Conservation (phyloP, 2,329 filamentous ascomycete species). For the Beauveria scarabaeidicola region DNA sequence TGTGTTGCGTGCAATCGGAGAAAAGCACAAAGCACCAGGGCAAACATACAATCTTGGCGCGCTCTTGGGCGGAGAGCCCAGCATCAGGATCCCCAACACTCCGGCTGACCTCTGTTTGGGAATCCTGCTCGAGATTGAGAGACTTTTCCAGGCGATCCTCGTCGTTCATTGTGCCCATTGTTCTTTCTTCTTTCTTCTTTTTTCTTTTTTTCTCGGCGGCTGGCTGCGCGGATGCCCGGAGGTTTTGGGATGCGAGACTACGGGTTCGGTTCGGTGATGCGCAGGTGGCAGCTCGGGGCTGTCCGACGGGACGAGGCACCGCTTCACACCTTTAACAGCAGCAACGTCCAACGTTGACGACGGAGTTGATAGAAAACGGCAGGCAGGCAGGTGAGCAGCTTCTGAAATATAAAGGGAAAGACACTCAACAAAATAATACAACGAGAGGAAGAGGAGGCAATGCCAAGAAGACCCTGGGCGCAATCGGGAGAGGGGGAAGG, state of each 20-base stretch:
- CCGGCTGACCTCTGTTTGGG: constrained; percentile 21
- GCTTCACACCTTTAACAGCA: neutral
- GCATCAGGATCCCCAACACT: constrained; percentile 43
- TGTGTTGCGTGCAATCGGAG: neutral
- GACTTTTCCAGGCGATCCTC: constrained; percentile 19
- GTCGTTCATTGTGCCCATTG: constrained; percentile 23
- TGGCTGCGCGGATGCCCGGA: neutral
- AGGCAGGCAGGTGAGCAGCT: too few relatives aligned
- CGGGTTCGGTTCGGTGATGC: neutral
- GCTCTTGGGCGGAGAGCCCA: constrained; percentile 55
- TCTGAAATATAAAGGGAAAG: too few relatives aligned
- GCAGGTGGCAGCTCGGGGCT: neutral
- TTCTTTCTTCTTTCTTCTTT: neutral
- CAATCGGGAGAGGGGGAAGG: neutral
- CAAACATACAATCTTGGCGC: constrained; percentile 46
- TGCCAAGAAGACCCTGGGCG: neutral
- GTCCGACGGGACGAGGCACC: neutral
- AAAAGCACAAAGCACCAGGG: neutral
- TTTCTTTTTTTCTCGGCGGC: neutral
- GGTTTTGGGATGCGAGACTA: neutral
- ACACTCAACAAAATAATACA: neutral
- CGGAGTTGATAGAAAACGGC: neutral
- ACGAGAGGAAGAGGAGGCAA: neutral
- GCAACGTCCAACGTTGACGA: neutral
- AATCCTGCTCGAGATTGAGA: constrained; percentile 16